Evolutionary conservation across 768 basidiomycete genomes (phyloP), one percentile per base, ranked within the genome.

Genomic region (Candolleomyces eurysporus): DNA sequence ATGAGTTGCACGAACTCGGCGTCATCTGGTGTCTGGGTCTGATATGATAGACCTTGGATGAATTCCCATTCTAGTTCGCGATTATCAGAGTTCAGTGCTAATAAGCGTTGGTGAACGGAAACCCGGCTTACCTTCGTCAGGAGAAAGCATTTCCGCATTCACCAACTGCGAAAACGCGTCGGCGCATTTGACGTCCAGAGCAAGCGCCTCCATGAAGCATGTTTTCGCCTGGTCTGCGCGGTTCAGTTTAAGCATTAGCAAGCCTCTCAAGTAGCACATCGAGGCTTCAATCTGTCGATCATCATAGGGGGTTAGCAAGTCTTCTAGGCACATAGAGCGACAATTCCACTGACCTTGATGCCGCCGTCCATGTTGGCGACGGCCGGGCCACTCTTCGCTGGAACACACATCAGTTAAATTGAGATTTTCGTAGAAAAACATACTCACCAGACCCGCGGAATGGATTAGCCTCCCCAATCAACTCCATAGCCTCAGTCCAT

Each of bases 171-270:
- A 88, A 69, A 97, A 98, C 2, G 94, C 89, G 65, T 98, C 97
- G 67, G 94, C 98, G 72, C 96, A 98, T 74, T 97, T 97, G 39
- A 98, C 93, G 66, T 99, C 97, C 21, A 98, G 80, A 2, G 90
- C 84, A 21, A 99, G 81, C 1, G 97, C 96, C 69, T 99, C 96
- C 87, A 97, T 90, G 69, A 98, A 97, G 66, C 92, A 94, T 55
- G 91, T 82, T 71, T 98, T 98, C 1, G 97, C 97, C 67, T 91
- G 85, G 56, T 94, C 90, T 21, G 89, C 88, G 11, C 94, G 89
- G 67, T 94, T 95, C 16, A 98, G 81, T 69, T 97, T 96, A 57
- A 96, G 88, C 87, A 98, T 96, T 19, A 99, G 81, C 22, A 97
- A 76, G 13, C 96, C 97, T 58, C 97, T 86, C 17, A 99, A 79